Base-by-base conservation (phyloP, 495 filamentous ascomycete genomes). In the Aspergillus carlsbadensis region DNA sequence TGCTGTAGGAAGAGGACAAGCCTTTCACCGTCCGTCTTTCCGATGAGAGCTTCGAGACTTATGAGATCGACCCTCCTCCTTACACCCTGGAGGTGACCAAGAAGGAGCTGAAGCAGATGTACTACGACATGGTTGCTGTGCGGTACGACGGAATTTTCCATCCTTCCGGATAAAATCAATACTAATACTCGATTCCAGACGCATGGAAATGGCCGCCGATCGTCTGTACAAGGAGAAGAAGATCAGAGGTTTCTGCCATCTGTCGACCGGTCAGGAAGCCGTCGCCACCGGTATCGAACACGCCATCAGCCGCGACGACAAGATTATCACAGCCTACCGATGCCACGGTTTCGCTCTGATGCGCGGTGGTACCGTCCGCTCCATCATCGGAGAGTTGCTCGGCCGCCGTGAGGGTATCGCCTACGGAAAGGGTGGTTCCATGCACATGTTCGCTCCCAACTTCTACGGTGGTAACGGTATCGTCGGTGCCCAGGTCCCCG, bases 401-500 rank as follows among this genome's bases (percentile, higher is more conserved):
- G 94, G 94, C 61, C 87, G 94, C 62, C 85, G 94, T 66, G 91
- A 92, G 66, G 94, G 94, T 76, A 98, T 98, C 70, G 90, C 94
- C 53, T 93, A 96, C 80, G 94, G 94, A 68, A 98, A 98, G 83
- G 94, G 94, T 67, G 94, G 94, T 61, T 96, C 90, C 54, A 98
- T 98, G 94, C 94, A 98, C 81, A 98, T 98, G 94, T 98, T 98
- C 82, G 80, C 92, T 65, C 90, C 90, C 73, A 91, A 92, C 60
- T 98, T 98, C 82, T 98, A 91, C 70, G 94, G 94, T 68, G 94
- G 94, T 64, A 98, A 98, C 74, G 94, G 94, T 76, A 98, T 98
- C 63, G 94, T 98, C 71, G 94, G 94, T 74, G 94, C 94, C 59
- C 94, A 98, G 81, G 94, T 98, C 34, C 95, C 94, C 52, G 92